phyloP scores from a whole-genome alignment of 768 basidiomycete genomes.

The Lactifluus piperatus region DNA sequence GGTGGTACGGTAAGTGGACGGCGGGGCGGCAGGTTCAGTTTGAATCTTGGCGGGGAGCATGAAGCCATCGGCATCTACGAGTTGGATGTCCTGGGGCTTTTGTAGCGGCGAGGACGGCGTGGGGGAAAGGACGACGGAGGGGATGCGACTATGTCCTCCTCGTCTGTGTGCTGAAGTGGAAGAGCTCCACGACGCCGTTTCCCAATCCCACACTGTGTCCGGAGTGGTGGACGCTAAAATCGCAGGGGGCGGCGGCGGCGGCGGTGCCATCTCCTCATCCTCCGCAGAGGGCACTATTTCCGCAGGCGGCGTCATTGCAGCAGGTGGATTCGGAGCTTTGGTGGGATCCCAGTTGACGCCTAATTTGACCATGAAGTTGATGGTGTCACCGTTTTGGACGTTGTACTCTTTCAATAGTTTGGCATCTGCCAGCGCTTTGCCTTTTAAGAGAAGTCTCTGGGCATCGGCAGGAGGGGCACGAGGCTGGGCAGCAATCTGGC shows the following conservation, averaged over 20 bases:
- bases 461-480: conserved; percentile 69
- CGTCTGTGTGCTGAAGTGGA: conserved; percentile 24
- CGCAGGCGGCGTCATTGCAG: no score
- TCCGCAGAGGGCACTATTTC: no score
- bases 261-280: no score
- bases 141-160: conserved; percentile 55
- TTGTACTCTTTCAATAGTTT: conserved; percentile 90
- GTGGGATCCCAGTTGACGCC: conserved; percentile 57
- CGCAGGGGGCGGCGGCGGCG: no score
- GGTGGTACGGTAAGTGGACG: conserved; percentile 44
- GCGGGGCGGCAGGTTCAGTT: conserved; percentile 24
- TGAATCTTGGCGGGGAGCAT: conserved; percentile 30
- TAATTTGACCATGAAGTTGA: conserved; percentile 84
- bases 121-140: conserved; percentile 70
- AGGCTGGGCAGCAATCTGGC: conserved; percentile 55
- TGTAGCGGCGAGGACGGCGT: conserved; percentile 47
- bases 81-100: conserved; percentile 50
- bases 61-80: conserved; percentile 56
- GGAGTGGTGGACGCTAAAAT: no score
- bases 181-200: conserved; percentile 2
- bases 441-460: conserved; percentile 86
- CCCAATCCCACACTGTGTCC: no score
- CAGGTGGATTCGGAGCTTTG: no score
- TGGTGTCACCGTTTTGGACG: conserved; percentile 67
- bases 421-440: conserved; percentile 83